Evolutionary conservation across 495 filamentous ascomycete species (phyloP).

Genomic region (Aspergillus heteromorphus): DNA sequence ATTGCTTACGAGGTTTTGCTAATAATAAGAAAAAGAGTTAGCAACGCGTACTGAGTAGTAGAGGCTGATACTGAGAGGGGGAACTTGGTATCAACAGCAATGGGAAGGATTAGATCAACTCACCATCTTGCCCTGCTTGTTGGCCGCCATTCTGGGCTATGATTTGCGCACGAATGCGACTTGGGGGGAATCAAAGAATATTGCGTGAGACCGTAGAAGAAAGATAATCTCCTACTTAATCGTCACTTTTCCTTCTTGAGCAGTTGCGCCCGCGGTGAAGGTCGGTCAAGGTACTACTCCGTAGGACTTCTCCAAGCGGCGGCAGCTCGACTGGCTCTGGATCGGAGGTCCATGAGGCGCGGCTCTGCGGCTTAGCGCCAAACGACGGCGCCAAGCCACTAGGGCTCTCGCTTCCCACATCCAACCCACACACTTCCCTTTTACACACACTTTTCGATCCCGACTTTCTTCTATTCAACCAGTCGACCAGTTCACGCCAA

Average conservation of each 20-base stretch:
- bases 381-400: slow-evolving; percentile 28
- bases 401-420: slow-evolving; percentile 41
- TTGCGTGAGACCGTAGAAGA: slow-evolving; percentile 18
- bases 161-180: slow-evolving; percentile 65
- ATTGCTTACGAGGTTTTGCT: slow-evolving; percentile 95
- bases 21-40: slow-evolving; percentile 51
- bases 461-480: slow-evolving; percentile 28
- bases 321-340: background rate
- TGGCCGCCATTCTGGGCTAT: slow-evolving; percentile 65
- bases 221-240: slow-evolving; percentile 19
- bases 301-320: slow-evolving; percentile 2
- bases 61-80: slow-evolving; percentile 13
- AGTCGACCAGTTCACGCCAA: slow-evolving; percentile 45
- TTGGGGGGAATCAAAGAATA: slow-evolving; percentile 54
- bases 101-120: slow-evolving; percentile 38
- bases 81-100: slow-evolving; percentile 21
- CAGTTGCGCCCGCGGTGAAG: slow-evolving; percentile 9
- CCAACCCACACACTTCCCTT: slow-evolving; percentile 42
- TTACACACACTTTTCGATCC: slow-evolving; percentile 34
- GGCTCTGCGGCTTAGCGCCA: slow-evolving; percentile 22
- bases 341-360: slow-evolving; percentile 12
- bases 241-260: slow-evolving; percentile 19
- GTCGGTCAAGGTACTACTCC: background rate
- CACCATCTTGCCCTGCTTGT: slow-evolving; percentile 99
- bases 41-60: slow-evolving; percentile 26